Base-by-base conservation (phyloP, 495 filamentous ascomycete species). In the Trichoderma asperelloides region DNA sequence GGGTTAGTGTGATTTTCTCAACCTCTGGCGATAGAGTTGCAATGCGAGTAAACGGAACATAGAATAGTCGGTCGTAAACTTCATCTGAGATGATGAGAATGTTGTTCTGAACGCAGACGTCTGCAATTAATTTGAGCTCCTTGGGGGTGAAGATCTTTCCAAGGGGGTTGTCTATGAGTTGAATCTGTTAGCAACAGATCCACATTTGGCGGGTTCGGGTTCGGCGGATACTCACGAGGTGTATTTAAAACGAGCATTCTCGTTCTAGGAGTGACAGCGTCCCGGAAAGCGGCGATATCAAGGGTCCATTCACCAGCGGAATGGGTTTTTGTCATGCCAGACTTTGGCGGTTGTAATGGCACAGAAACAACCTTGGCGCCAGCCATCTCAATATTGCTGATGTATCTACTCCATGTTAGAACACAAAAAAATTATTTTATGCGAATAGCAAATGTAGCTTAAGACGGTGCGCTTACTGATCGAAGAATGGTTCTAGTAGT, bases 401-500 rank as follows among this genome's bases (percentile, higher is more conserved):
- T 95, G 75, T 97, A 96, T 71, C 88, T 89, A 60, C 57, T 21
- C 18, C 12, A 18, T 7, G 23, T 25, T 25, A 28, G n/a, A 1
- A 8, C 39, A 40, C 4, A 68, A 27, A 67, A 64, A 63, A 47
- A 55, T 13, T 21, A 7, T 5, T 18, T 62, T 8, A 28, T 13
- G 28, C 30, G 23, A 28, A 60, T 27, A 57, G 16, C 18, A 18
- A 7, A 65, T 11, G 63, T 6, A 18, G 23, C 13, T 0, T 18
- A 55, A 64, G 18, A 23, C 16, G 23, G 18, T 3, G 25, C 75
- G 75, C 86, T 75, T 80, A 93, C 87, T 98, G 95, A 78, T 98
- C 95, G 73, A 97, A 98, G 80, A 97, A 98, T 6, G 95, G 95
- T 81, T 98, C 95, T 77, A 98, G 96, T 64, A 98, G 85, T 47